Evolutionary conservation across 768 basidiomycete species (phyloP).

Genomic region (Boletus tylopilopsis): DNA sequence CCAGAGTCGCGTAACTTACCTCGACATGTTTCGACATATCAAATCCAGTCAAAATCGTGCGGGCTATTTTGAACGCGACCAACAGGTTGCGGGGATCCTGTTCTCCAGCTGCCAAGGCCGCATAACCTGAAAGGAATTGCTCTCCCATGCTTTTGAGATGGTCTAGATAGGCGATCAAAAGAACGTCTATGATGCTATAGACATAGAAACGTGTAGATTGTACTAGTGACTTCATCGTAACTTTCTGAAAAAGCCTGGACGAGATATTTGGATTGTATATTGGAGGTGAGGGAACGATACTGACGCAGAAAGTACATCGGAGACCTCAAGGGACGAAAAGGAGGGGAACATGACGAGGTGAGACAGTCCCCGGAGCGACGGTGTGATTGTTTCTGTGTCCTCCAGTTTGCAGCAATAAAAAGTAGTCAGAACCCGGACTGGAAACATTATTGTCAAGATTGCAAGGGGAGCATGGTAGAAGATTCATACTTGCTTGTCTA

Average conservation of each 20-base stretch:
- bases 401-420: slow-evolving; percentile 89
- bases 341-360: slow-evolving; percentile 59
- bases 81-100: slow-evolving; percentile 96
- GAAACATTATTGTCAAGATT: neutral
- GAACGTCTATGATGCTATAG: slow-evolving; percentile 73
- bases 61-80: slow-evolving; percentile 82
- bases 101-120: slow-evolving; percentile 85
- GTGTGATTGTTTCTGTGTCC: slow-evolving; percentile 79
- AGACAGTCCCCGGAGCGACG: slow-evolving; percentile 73
- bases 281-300: slow-evolving; percentile 23
- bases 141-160: slow-evolving; percentile 71
- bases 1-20: slow-evolving; percentile 41
- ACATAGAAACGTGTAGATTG: slow-evolving; percentile 81
- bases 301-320: slow-evolving; percentile 56
- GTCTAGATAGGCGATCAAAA: slow-evolving; percentile 36
- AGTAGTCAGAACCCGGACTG: slow-evolving; percentile 76
- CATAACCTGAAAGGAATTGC: slow-evolving; percentile 73
- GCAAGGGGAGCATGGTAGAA: neutral
- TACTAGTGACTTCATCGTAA: slow-evolving; percentile 77
- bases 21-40: slow-evolving; percentile 73
- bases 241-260: slow-evolving; percentile 66
- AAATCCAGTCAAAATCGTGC: slow-evolving; percentile 86
- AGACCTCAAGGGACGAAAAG: slow-evolving; percentile 63
- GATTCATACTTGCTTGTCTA: slow-evolving; percentile 69
- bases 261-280: neutral